A percentile compares a stretch with the other conserved stretches of the same genome.
Conservation (phyloP, 495 filamentous ascomycete genomes). For the Pyrenopolyporus hunteri region DNA sequence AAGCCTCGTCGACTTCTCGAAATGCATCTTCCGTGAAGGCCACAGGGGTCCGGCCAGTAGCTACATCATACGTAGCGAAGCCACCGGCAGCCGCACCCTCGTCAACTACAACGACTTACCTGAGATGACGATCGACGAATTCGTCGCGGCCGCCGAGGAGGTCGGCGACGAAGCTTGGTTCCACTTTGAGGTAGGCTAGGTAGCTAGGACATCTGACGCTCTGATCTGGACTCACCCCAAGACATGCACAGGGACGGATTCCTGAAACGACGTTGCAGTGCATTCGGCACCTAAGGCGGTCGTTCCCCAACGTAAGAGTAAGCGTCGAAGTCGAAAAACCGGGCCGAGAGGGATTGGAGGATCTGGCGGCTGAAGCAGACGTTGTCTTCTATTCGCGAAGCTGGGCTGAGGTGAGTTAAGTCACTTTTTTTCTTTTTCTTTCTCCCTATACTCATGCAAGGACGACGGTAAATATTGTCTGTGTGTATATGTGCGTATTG, state of each 20-base stretch:
- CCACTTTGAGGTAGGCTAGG: slow-evolving; percentile 74
- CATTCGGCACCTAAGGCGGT: slow-evolving; percentile 60
- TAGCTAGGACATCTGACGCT: neutral
- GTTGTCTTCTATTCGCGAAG: slow-evolving; percentile 73
- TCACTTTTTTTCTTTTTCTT: neutral
- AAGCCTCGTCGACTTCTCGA: slow-evolving; percentile 53
- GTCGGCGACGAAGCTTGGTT: slow-evolving; percentile 58
- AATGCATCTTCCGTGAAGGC: slow-evolving; percentile 64
- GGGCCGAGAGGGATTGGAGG: slow-evolving; percentile 61
- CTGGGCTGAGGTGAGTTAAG: slow-evolving; percentile 68
- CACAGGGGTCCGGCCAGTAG: slow-evolving; percentile 67
- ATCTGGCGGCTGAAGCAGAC: slow-evolving; percentile 67
- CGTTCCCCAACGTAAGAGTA: slow-evolving; percentile 55
- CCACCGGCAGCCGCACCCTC: slow-evolving; percentile 67
- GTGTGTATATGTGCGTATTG: too few species aligned
- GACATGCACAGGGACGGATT: slow-evolving; percentile 63
- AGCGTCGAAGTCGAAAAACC: slow-evolving; percentile 79
- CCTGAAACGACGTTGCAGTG: slow-evolving; percentile 67
- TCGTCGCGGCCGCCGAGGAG: slow-evolving; percentile 45
- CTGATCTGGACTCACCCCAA: slow-evolving; percentile 29
- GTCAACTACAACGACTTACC: slow-evolving; percentile 72
- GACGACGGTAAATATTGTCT: slow-evolving; percentile 9
- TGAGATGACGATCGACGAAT: slow-evolving; percentile 68
- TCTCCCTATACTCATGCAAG: slow-evolving; percentile 15
- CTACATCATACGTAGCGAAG: slow-evolving; percentile 70